Conservation (phyloP, 83 land plant species). For the Picea abies region DNA sequence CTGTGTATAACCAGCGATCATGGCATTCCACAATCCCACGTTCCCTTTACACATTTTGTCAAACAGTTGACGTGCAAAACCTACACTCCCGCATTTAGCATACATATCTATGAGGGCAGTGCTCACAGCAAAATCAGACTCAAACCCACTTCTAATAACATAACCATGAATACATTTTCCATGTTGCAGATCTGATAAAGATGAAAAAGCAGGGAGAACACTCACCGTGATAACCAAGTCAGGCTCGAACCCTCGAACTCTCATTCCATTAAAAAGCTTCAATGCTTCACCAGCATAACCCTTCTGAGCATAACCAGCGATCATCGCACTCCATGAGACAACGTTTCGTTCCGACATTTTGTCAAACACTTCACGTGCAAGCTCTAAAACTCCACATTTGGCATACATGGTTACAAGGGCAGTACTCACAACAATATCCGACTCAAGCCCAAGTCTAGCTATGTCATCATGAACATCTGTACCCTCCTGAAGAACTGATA, state of each 20-base stretch:
- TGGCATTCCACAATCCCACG: slow-evolving; percentile 19
- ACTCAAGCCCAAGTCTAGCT: slow-evolving; percentile 4
- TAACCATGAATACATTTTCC: too few species aligned
- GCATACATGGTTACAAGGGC: slow-evolving; percentile 11
- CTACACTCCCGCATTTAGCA: slow-evolving; percentile 15
- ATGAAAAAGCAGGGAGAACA: slow-evolving; percentile 21
- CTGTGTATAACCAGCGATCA: slow-evolving; percentile 23
- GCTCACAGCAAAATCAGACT: neutral
- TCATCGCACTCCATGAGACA: slow-evolving; percentile 21
- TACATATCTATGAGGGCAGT: slow-evolving; percentile 25
- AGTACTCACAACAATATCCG: slow-evolving; percentile 11
- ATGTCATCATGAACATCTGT: neutral
- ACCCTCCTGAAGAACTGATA: neutral
- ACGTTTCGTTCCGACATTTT: slow-evolving; percentile 7
- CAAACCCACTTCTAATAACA: slow-evolving; percentile 9
- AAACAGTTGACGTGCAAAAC: slow-evolving; percentile 14
- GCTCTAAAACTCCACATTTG: neutral
- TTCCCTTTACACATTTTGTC: slow-evolving; percentile 3
- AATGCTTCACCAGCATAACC: slow-evolving; percentile 6
- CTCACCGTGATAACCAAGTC: slow-evolving; percentile 4
- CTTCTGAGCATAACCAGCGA: slow-evolving; percentile 3
- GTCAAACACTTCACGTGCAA: slow-evolving; percentile 16
- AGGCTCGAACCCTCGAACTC: slow-evolving; percentile 3
- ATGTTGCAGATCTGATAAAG: neutral
- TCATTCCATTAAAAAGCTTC: slow-evolving; percentile 9